phyloP scores from a whole-genome alignment of 2,329 filamentous ascomycete genomes.

The Trichoderma guizhouense region DNA sequence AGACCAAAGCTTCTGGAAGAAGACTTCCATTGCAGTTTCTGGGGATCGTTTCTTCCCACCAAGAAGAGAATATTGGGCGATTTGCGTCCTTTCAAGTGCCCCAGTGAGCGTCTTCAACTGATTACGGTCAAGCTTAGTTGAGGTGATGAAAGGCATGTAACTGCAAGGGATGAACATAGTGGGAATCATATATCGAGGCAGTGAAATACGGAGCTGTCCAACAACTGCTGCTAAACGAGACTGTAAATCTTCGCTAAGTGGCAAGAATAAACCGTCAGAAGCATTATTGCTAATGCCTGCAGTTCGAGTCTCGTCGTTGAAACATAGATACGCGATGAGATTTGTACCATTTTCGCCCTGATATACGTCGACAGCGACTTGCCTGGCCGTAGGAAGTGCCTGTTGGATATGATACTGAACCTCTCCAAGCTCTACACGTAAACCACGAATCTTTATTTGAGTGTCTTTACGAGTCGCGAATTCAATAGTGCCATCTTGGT shows the following conservation, averaged over 20 bases:
- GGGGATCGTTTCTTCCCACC: neutral
- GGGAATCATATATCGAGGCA: slow-evolving; percentile 15
- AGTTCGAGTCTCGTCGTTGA: slow-evolving; percentile 6
- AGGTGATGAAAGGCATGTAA: slow-evolving; percentile 16
- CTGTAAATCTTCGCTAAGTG: neutral
- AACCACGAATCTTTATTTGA: slow-evolving; percentile 15
- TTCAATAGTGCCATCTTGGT: slow-evolving; percentile 22
- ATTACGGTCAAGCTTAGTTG: slow-evolving; percentile 12
- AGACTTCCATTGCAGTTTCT: slow-evolving; percentile 6
- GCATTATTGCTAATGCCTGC: neutral
- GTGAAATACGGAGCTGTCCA: neutral
- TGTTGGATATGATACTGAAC: slow-evolving; percentile 13
- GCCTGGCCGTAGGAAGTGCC: neutral
- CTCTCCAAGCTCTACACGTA: slow-evolving; percentile 15
- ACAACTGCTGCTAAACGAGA: neutral
- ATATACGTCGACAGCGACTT: slow-evolving; percentile 14
- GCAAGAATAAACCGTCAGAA: neutral
- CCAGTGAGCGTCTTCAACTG: neutral
- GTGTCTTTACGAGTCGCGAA: slow-evolving; percentile 16
- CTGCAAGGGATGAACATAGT: slow-evolving; percentile 7
- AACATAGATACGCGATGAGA: slow-evolving; percentile 7
- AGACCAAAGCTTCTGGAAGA: slow-evolving; percentile 11
- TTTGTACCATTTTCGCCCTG: neutral
- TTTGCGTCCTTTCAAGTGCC: neutral
- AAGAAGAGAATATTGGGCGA: slow-evolving; percentile 2